These are phyloP conservation scores for Rhynchosporium agropyri DNA, from an alignment of 2,329 filamentous ascomycete species.

Conservation along the genomic window DNA sequence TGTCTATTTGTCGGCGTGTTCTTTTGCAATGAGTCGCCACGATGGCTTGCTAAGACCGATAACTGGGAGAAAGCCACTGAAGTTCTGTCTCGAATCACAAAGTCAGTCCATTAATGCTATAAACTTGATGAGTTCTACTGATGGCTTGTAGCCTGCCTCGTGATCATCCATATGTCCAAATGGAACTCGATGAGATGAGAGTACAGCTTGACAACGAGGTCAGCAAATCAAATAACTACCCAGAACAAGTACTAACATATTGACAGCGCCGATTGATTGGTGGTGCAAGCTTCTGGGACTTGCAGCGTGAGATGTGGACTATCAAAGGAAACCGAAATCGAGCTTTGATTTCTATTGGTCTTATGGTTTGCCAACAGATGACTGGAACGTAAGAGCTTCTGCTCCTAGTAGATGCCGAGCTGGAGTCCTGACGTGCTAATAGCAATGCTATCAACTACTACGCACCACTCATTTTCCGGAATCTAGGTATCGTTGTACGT, in stretches of 20 bases:
- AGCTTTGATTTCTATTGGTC: slow-evolving; percentile 63
- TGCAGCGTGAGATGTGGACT: slow-evolving; percentile 64
- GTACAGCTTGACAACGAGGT: slow-evolving; percentile 54
- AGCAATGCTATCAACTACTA: slow-evolving; percentile 56
- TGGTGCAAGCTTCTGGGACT: slow-evolving; percentile 52
- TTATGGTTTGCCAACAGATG: slow-evolving; percentile 70
- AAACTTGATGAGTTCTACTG: slow-evolving; percentile 39
- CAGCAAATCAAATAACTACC: neutral
- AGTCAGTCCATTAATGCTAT: slow-evolving; percentile 28
- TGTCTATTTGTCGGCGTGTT: slow-evolving; percentile 63
- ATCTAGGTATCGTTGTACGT: slow-evolving; percentile 58
- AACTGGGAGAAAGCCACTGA: slow-evolving; percentile 65
- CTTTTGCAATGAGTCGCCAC: slow-evolving; percentile 62
- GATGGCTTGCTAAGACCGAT: slow-evolving; percentile 69
- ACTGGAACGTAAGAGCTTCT: slow-evolving; percentile 51
- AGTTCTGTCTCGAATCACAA: slow-evolving; percentile 55
- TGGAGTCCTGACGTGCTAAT: slow-evolving; percentile 22
- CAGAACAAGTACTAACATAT: neutral
- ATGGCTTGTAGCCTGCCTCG: slow-evolving; percentile 52
- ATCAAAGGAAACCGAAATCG: slow-evolving; percentile 63
- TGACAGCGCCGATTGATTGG: slow-evolving; percentile 46
- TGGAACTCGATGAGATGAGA: slow-evolving; percentile 53
- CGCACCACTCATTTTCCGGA: slow-evolving; percentile 68
- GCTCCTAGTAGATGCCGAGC: neutral
- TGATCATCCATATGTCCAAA: slow-evolving; percentile 56